Base-by-base conservation (phyloP, 2,329 filamentous ascomycete genomes). In the Mycocentrospora acerina region DNA sequence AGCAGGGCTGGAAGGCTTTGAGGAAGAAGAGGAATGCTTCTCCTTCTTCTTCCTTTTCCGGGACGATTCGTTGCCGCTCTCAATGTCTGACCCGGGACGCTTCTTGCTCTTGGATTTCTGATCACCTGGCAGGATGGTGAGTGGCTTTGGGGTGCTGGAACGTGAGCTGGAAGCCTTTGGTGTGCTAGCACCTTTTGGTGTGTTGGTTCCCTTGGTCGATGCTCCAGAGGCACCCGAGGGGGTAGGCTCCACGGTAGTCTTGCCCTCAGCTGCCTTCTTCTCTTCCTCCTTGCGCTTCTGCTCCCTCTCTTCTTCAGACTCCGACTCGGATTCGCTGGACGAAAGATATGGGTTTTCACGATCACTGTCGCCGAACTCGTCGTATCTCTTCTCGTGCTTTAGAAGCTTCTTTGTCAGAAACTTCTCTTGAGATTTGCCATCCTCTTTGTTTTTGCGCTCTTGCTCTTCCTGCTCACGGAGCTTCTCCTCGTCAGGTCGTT, bases 31-130 rank as follows among this genome's bases (percentile, higher is more conserved):
- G 12, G 73, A 80, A 7, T 70, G 70, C 53, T 74, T 79, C 64
- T 78, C 79, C 40, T 72, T 83, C 54, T 79, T 78, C 38, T 72
- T 83, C 17, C 57, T 58, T 72, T 88, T 88, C 51, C 86, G 85
- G 16, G 83, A 81, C 1, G 88, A 91, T 64, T 97, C 91, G 54
- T 90, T 94, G 36, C 89, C 91, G 63, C 89, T 95, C 8, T 89
- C 89, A 22, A 87, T 77, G 49, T 90, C 86, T 12, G 90, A 95
- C 13, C 90, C 89, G 22, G 88, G 79, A 19, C 91, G 83, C 71
- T 96, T 96, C 35, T 91, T 78, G 57, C 78, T 79, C 38, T 53
- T 58, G 5, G 19, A 22, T 22, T 22, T 22, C 19, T 22, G 19
- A 9, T 22, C 19, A 9, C 19, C 19, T 22, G 19, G 19, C 37